phyloP scores from a whole-genome alignment of 129 eudicot species.

The Flaveria brownii region DNA sequence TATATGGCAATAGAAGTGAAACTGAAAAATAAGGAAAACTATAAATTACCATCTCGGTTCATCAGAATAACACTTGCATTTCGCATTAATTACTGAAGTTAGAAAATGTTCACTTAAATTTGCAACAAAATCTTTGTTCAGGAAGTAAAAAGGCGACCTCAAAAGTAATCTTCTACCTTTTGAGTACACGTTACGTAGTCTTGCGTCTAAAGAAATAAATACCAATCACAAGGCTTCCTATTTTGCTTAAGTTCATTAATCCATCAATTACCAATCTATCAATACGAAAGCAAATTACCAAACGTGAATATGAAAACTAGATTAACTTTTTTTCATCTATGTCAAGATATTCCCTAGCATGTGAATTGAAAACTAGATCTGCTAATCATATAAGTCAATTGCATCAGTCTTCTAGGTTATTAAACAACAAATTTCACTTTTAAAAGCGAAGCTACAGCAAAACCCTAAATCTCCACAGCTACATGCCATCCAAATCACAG shows the following conservation, averaged over 20 bases:
- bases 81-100: neutral
- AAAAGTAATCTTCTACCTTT: neutral
- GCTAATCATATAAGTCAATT: slow-evolving; percentile 1
- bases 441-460: slow-evolving; percentile 19
- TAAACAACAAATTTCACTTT: neutral
- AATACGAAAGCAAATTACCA: neutral
- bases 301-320: neutral
- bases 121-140: neutral
- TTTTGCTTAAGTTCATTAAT: neutral
- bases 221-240: neutral
- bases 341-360: neutral
- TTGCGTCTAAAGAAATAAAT: neutral
- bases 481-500: neutral
- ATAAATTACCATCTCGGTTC: neutral
- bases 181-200: neutral
- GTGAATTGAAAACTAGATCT: slow-evolving; percentile 13
- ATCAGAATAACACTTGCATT: neutral
- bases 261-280: neutral
- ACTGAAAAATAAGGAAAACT: neutral
- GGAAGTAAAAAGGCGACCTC: neutral
- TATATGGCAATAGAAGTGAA: neutral
- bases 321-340: neutral
- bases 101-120: neutral
- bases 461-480: slow-evolving; percentile 24
- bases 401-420: too few species aligned